Evolutionary conservation across 176 grass and related monocot genomes (phyloP).

Genomic region (Triticum urartu): DNA sequence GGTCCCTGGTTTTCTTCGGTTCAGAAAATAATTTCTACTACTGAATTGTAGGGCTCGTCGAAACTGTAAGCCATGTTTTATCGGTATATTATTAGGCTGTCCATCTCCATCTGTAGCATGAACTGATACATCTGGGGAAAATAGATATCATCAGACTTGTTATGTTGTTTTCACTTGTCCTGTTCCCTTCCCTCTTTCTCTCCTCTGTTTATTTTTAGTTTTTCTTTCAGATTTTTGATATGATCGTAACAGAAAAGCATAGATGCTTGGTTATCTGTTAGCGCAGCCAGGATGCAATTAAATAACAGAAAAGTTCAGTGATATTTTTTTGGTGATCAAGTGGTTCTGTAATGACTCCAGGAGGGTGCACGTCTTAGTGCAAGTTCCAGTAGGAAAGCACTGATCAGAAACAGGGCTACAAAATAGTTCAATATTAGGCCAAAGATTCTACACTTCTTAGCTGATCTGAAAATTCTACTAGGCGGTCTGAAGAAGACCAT

Average conservation of each 20-base stretch:
- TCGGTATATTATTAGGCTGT: background rate
- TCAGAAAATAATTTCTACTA: constrained; percentile 45
- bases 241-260: background rate
- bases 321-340: background rate
- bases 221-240: background rate
- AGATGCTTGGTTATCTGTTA: background rate
- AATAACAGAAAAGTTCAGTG: background rate
- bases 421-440: background rate
- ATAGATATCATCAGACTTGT: background rate
- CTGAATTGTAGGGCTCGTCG: constrained; percentile 16
- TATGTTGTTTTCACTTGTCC: background rate
- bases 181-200: background rate
- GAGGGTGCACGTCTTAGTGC: background rate
- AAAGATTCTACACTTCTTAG: background rate
- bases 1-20: constrained; percentile 3
- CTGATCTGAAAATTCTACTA: background rate
- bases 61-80: constrained; percentile 1
- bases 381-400: constrained; percentile 8
- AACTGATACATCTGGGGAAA: background rate
- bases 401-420: background rate
- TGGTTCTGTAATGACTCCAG: background rate
- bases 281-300: background rate
- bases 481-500: background rate
- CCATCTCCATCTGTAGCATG: constrained; percentile 10
- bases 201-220: background rate